Evolutionary conservation across 2,329 filamentous ascomycete species (phyloP), one percentile per base, ranked within the genome.

Genomic region (Monosporascus cannonballus): DNA sequence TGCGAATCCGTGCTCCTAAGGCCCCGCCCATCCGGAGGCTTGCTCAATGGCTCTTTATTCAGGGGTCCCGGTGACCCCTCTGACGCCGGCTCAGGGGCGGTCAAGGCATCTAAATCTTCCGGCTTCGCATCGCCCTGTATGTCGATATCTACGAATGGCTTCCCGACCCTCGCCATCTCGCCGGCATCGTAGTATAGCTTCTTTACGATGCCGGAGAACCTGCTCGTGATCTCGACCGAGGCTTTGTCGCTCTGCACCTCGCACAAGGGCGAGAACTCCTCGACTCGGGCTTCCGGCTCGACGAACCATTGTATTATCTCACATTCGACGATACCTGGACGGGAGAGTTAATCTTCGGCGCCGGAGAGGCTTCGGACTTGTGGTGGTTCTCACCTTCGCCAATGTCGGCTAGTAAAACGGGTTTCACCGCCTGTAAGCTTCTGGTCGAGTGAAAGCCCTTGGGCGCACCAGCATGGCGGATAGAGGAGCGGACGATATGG

Each of bases 231-330:
- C 79, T 97, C 81, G 22, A 86, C 83, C 1, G 84, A 83, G 48
- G 94, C 94, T 72, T 99, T 99, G 75, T 99, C 94, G 64, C 92
- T 96, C 70, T 97, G 94, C 45, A 99, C 95, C 74, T 99, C 94
- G 73, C 94, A 99, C 47, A 99, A 80, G 55, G 93, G 94, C 62
- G 95, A 94, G 80, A 96, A 99, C 75, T 99, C 93, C 75, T 99
- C 92, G 63, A 99, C 92, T 53, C 89, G 86, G 37, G 94, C 94
- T 54, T 92, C 93, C 48, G 95, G 91, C 73, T 96, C 88, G 60
- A 99, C 93, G 69, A 97, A 99, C 94, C 94, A 99, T 76, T 99
- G 94, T 65, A 97, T 97, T 65, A 99, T 90, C 72, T 99, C 94
- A 67, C 94, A 96, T 74, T 99, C 94, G 68, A 94, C 92, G 65